Evolutionary conservation across 169 alveolate genomes (phyloP).

Genomic region (Eimeria maxima): DNA sequence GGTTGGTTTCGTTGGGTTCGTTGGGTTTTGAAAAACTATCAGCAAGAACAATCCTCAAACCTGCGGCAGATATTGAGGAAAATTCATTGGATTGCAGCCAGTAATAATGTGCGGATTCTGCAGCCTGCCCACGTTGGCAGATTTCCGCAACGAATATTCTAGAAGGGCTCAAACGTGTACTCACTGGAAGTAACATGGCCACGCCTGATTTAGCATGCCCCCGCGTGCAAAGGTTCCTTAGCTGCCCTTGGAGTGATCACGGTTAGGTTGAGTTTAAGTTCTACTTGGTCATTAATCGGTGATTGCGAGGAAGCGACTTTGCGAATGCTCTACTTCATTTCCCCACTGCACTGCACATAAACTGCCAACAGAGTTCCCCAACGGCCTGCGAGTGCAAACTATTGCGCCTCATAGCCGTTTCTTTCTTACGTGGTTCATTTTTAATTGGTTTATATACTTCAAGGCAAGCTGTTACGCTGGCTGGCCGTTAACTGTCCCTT

Average conservation of each 20-base stretch:
- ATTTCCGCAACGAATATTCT: slow-evolving; percentile 85
- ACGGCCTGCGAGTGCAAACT: slow-evolving; percentile 93
- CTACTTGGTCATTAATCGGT: not conserved
- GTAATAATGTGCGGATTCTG: not conserved
- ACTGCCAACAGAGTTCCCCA: slow-evolving; percentile 91
- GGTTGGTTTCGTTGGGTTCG: not conserved
- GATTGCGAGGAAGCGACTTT: not conserved
- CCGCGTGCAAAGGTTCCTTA: not conserved
- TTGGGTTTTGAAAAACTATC: not conserved
- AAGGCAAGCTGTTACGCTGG: not conserved
- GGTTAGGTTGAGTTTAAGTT: not conserved
- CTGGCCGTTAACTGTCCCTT: not conserved
- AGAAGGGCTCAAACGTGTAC: slow-evolving; percentile 87
- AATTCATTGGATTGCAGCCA: not conserved
- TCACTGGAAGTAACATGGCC: slow-evolving; percentile 84
- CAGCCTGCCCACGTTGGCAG: not conserved
- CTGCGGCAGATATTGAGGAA: not conserved
- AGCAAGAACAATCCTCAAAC: not conserved
- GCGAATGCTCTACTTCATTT: slow-evolving; percentile 39
- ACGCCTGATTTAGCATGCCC: slow-evolving; percentile 24
- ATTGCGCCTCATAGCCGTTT: slow-evolving; percentile 90
- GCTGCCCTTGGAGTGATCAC: not conserved
- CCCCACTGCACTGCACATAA: slow-evolving; percentile 86
- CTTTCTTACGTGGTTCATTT: slow-evolving; percentile 90
- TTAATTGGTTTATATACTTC: slow-evolving; percentile 88